phyloP scores from a whole-genome alignment of 208 protist genomes.

The Novymonas esmeraldas region DNA sequence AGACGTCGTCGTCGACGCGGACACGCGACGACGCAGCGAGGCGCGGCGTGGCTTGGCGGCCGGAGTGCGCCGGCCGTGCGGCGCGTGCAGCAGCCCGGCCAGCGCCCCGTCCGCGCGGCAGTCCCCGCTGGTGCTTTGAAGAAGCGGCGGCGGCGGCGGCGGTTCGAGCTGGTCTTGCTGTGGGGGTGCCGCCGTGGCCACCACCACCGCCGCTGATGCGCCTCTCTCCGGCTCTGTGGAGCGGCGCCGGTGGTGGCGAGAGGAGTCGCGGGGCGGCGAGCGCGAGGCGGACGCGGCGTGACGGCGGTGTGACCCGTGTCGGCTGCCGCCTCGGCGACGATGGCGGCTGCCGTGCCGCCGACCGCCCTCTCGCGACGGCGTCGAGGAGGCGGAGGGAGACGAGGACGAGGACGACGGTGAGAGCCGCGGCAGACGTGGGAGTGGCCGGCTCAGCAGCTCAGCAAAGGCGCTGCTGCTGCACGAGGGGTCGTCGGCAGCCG shows the following conservation, averaged over 20 bases:
- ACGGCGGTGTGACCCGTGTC: neutral
- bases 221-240: no score
- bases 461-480: slow-evolving; percentile 7
- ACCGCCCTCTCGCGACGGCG: neutral
- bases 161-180: neutral
- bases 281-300: neutral
- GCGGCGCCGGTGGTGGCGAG: neutral
- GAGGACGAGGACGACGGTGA: slow-evolving; percentile 8
- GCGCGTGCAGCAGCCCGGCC: neutral
- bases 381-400: slow-evolving; percentile 1
- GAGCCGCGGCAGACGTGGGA: slow-evolving; percentile 13
- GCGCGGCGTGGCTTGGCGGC: slow-evolving; percentile 11
- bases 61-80: neutral
- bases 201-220: neutral
- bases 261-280: neutral
- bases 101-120: neutral
- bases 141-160: neutral
- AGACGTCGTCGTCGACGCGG: neutral
- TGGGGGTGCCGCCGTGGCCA: neutral
- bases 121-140: neutral
- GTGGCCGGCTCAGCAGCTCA: slow-evolving; percentile 12
- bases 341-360: neutral
- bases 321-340: neutral
- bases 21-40: slow-evolving; percentile 10
- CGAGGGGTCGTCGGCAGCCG: neutral